A percentile compares a stretch with the other conserved stretches of the same genome.
These are phyloP conservation scores for Yarrowia deformans DNA, from an alignment of 805 yeast genomes.

Conservation along the genomic window DNA sequence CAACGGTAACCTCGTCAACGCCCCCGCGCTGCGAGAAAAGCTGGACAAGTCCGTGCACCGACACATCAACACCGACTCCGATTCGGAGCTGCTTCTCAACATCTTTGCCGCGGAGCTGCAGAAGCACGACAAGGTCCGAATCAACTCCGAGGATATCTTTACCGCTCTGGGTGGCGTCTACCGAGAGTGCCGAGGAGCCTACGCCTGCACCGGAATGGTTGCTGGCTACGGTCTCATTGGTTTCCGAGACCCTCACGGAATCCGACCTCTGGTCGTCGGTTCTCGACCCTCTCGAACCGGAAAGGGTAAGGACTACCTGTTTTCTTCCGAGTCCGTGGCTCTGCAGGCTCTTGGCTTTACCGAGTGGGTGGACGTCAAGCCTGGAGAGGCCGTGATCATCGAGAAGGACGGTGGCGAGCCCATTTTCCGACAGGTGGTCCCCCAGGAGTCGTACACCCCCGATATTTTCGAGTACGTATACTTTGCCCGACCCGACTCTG, in stretches of 20 bases:
- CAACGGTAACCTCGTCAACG: constrained; percentile 94
- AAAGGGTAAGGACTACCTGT: constrained; percentile 76
- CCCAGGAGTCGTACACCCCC: constrained; percentile 81
- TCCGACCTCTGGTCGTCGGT: constrained; percentile 88
- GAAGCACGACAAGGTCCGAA: constrained; percentile 89
- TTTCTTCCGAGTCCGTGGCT: constrained; percentile 95
- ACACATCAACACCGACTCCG: constrained; percentile 96
- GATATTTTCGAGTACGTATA: constrained; percentile 97
- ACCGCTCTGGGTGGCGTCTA: constrained; percentile 84
- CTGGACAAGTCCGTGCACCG: constrained; percentile 95
- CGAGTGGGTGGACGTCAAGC: constrained; percentile 79
- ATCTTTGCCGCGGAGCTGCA: constrained; percentile 92
- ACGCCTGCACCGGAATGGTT: constrained; percentile 91
- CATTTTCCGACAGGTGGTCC: constrained; percentile 85
- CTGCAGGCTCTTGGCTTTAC: constrained; percentile 88
- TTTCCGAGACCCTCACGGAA: constrained; percentile 96
- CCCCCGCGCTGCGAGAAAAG: constrained; percentile 73
- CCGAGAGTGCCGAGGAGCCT: constrained; percentile 89
- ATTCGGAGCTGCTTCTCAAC: constrained; percentile 88
- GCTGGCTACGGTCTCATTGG: constrained; percentile 97
- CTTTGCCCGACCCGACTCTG: constrained; percentile 97
- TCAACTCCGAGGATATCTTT: constrained; percentile 87
- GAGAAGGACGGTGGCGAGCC: constrained; percentile 78
- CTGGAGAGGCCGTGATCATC: constrained; percentile 96
- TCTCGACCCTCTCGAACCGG: constrained; percentile 77